Base-by-base conservation (phyloP, 176 grass and related monocot genomes). In the Tillandsia fasciculata region DNA sequence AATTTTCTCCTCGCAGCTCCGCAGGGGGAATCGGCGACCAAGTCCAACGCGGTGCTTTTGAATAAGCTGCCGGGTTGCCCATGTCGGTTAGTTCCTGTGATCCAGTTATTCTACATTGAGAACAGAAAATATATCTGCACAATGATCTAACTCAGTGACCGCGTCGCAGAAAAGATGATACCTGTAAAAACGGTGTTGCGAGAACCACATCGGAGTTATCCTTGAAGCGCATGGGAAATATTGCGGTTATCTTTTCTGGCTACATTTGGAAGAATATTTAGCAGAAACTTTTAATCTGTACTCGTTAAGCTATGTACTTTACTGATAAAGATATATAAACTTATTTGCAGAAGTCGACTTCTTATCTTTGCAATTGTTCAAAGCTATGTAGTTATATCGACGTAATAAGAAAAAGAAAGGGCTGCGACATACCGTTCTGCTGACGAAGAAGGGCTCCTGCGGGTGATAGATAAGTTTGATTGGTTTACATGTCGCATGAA, bases 1-100 rank as follows among this genome's bases (percentile, higher is more conserved):
- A 83, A 70, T 51, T 13, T 77, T 99, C 89, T 53, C 89, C 82
- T 4, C 94, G 86, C 77, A 99, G 69, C 71, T 86, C 84, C 58
- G 77, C 77, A 11, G 89, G 94, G 74, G 94, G 94, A 78, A 90
- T 99, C 26, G 89, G 79, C 18, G 89, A 99, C 94, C 89, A 99
- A 53, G 73, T 85, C 70, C 94, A 99, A 56, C 1, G 64, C 8
- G 82, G 86, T 77, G 86, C 81, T 69, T 63, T 84, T 28, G 69
- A 51, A 20, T 77, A 69, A 51, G 65, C 33, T 69, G 65, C 23
- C 72, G 82, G 75, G 50, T 8, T 80, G 53, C 82, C 87, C 12
- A 72, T 7, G 3, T 87, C 86, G 58, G 80, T 78, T n/a, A 97
- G 81, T 63, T 97, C 94, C 94, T 96, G 81, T 68, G 61, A 54